Base-by-base conservation (phyloP, 306 rosid species). In the Hippophae tibetana region DNA sequence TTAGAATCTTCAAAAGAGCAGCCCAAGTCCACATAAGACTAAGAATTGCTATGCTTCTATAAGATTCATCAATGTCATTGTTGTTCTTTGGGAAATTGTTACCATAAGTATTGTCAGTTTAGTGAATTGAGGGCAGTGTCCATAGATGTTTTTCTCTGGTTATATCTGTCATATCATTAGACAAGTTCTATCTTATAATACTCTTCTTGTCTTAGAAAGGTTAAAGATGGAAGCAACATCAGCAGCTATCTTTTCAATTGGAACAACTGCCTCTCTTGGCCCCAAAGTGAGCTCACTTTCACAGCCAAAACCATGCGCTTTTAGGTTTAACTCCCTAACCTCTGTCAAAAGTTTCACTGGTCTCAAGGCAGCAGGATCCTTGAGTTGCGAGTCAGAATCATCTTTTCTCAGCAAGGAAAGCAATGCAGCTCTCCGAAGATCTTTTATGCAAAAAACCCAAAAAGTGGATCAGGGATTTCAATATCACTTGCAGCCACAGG, bases 151-250 rank as follows among this genome's bases (percentile, higher is more conserved):
- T 31, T 31, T 4, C 38, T 31, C 5, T 31, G 3, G 38, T 31
- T 31, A 4, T 31, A 2, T 31, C 38, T 31, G 0, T 31, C 38
- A 31, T 31, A 4, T 31, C 5, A 31, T 31, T 31, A 31, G 38
- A 31, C 38, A 31, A 31, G 5, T 31, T 31, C 38, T 31, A 4
- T 31, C 38, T 31, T 31, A 2, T 31, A 31, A 31, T 31, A 31
- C 38, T 31, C 38, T 31, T 31, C 38, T 31, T 31, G 38, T 31
- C 38, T 31, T 4, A 31, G 38, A 31, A 31, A 31, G 38, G 5
- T 31, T 31, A 4, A 31, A 82, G 66, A 85, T 85, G 94, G 94
- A 85, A 6, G 68, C 85, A 59, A 68, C 76, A n/a, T 48, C 84
- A n/a, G 81, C 80, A 57, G 59, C 92, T 63, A 73, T 69, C 55